These are phyloP conservation scores for Sugiyamaella paludigena DNA, from an alignment of 1,139 yeast genomes.

Conservation along the genomic window DNA sequence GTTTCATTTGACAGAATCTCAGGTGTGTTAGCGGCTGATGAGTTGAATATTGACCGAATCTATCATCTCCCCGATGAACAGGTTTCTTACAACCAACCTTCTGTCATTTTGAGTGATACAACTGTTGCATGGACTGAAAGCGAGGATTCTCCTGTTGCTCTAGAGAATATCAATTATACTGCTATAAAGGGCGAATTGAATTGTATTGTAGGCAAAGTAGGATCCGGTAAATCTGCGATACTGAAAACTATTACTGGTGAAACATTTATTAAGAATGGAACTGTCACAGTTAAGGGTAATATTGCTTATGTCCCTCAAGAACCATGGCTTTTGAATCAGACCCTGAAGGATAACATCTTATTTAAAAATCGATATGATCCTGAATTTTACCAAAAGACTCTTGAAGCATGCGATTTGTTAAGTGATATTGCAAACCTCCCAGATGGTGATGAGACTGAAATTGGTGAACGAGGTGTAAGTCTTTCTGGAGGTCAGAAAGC, in stretches of 20 bases:
- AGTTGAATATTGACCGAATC: constrained; percentile 27
- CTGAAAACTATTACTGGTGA: constrained; percentile 62
- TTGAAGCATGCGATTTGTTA: constrained; percentile 72
- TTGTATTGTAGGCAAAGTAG: constrained; percentile 75
- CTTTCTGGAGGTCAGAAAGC: constrained; percentile 92
- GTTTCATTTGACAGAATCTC: constrained; percentile 59
- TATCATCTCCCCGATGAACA: constrained; percentile 37
- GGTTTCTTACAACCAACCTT: constrained; percentile 34
- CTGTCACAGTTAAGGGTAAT: constrained; percentile 58
- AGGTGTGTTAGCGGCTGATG: constrained; percentile 51
- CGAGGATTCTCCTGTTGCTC: constrained; percentile 42
- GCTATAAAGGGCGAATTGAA: constrained; percentile 63
- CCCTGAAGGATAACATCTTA: constrained; percentile 67
- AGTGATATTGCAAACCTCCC: constrained; percentile 69
- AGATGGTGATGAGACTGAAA: constrained; percentile 78
- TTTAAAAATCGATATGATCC: constrained; percentile 75
- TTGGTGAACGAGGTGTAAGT: constrained; percentile 87
- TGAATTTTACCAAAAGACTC: constrained; percentile 60
- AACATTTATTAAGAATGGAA: constrained; percentile 55
- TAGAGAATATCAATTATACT: constrained; percentile 48
- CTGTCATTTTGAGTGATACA: constrained; percentile 45
- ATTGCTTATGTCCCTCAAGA: constrained; percentile 80
- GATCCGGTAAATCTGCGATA: constrained; percentile 72
- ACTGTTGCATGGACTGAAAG: constrained; percentile 48
- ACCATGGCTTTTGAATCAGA: constrained; percentile 78